Base-by-base conservation (phyloP, 306 rosid species). In the Mimosa pudica region DNA sequence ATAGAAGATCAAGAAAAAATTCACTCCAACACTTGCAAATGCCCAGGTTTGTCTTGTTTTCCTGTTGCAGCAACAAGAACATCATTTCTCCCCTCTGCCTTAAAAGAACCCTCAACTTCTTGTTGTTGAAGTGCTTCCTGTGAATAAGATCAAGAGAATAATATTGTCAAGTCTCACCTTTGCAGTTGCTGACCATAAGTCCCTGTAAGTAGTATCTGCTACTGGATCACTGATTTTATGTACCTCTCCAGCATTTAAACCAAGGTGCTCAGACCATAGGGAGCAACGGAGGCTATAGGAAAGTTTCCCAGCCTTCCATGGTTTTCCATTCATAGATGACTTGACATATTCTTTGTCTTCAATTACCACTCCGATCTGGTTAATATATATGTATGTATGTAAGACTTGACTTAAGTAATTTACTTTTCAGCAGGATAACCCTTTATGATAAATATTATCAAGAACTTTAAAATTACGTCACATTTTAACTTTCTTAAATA, bases 221-320 rank as follows among this genome's bases (percentile, higher is more conserved):
- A 89, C 84, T 54, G 99, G 99, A 77, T 95, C 98, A 71, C 83
- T 83, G 77, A 93, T 83, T 74, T 83, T 86, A 85, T 75, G 78
- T 49, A 93, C 96, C 98, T 91, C 94, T 71, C 88, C 96, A 0
- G 87, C 51, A 49, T 78, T 87, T 77, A 95, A 89, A 67, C 99
- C 99, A 32, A 95, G 99, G 77, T 96, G 99, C 83, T 96, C 99
- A 41, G 98, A 85, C 99, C 99, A 96, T 8, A 93, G 80, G 57
- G 99, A 93, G 79, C 93, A 76, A 48, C 98, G 99, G 33, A 96
- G 98, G 77, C 92, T 91, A 51, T 86, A 79, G 63, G 97, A 91
- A 81, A 93, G 91, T 48, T 87, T 93, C 65, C 99, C 99, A 52
- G 99, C 99, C 78, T 87, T 88, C 97, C 96, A 96, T 13, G 91